Percentiles rank a stretch among this genome's conserved stretches.
phyloP scores from a whole-genome alignment of 2,329 filamentous ascomycete genomes.

The Reticulascus tulasneorum region DNA sequence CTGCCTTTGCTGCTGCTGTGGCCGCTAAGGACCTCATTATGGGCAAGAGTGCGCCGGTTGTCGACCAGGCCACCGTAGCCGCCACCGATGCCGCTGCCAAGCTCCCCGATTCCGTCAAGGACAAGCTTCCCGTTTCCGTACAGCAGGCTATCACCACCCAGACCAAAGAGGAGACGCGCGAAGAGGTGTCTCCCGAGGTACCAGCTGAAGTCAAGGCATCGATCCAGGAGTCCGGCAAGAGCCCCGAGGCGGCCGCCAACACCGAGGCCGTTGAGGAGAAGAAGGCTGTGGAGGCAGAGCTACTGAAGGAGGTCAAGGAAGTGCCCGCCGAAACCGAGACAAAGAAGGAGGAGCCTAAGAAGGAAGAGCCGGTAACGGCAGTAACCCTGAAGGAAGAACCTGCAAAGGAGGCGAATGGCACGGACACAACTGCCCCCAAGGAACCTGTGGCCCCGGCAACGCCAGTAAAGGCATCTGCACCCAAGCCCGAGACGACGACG shows the following conservation, averaged over 20 bases:
- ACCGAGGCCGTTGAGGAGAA: slow-evolving; percentile 70
- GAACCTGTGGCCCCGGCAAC: slow-evolving; percentile 11
- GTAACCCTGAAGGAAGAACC: slow-evolving; percentile 15
- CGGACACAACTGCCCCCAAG: slow-evolving; percentile 10
- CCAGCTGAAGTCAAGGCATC: slow-evolving; percentile 56
- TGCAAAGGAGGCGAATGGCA: slow-evolving; percentile 14
- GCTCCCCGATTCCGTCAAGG: slow-evolving; percentile 52
- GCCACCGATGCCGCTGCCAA: slow-evolving; percentile 38
- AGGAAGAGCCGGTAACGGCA: slow-evolving; percentile 13
- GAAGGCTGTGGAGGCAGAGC: slow-evolving; percentile 68
- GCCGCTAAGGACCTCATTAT: slow-evolving; percentile 20
- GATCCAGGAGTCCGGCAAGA: slow-evolving; percentile 52
- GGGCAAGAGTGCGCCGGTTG: slow-evolving; percentile 33
- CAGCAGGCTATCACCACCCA: slow-evolving; percentile 43
- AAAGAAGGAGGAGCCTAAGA: slow-evolving; percentile 10
- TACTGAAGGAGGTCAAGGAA: slow-evolving; percentile 60
- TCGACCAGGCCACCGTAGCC: slow-evolving; percentile 29
- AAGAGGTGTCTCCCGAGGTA: slow-evolving; percentile 46
- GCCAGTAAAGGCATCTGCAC: slow-evolving; percentile 12
- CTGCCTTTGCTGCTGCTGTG: slow-evolving; percentile 28
- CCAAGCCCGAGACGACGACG: slow-evolving; percentile 12
- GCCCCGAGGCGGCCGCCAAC: slow-evolving; percentile 69
- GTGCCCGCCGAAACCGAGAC: slow-evolving; percentile 24
- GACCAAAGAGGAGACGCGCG: slow-evolving; percentile 35
- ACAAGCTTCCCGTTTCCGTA: slow-evolving; percentile 44